Evolutionary conservation across 1,139 yeast genomes (phyloP), one percentile per base, ranked within the genome.

Genomic region (Arxiozyma telluris): DNA sequence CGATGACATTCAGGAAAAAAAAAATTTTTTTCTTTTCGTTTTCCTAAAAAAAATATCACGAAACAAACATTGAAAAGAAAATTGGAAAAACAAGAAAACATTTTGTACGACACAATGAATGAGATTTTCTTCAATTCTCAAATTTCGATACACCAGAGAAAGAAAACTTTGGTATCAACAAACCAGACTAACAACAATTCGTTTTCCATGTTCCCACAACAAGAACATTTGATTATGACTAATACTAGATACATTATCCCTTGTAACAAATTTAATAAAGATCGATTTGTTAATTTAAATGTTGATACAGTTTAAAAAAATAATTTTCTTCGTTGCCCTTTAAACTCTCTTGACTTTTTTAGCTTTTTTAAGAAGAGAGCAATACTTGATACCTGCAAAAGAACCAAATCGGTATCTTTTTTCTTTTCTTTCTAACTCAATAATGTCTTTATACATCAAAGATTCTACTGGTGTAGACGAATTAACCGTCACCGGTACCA

Each of bases 381-480:
- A 12, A 17, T 34, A 15, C 9, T 34, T 15, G 6, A 15, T 12
- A 12, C 12, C 2, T 15, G 12, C n/a, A 15, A 12, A 8, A 34
- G 39, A 15, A 34, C 17, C 39, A 34, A 34, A n/a, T 2, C 39
- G 12, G 1, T 34, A 34, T 12, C n/a, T 34, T n/a, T 34, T 8
- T 27, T 8, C 11, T 27, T 27, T 8, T 27, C 12, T 34, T 15
- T 34, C 12, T 2, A 34, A 34, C 39, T 18, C 41, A 45, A 27
- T 18, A 25, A 65, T 65, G 67, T 62, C 67, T 45, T 50, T 77
- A 43, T 87, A 84, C 74, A 84, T 91, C 61, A 80, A 85, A 78
- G 96, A 89, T 62, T 69, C 75, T 52, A 70, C 78, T 8, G 97
- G 97, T 57, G 72, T 67, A 25, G 97, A 91, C 64, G 77, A 73